Evolutionary conservation across 352 stramenopile species (phyloP), one percentile per base, ranked within the genome.

Genomic region (Phytophthora ohioensis): DNA sequence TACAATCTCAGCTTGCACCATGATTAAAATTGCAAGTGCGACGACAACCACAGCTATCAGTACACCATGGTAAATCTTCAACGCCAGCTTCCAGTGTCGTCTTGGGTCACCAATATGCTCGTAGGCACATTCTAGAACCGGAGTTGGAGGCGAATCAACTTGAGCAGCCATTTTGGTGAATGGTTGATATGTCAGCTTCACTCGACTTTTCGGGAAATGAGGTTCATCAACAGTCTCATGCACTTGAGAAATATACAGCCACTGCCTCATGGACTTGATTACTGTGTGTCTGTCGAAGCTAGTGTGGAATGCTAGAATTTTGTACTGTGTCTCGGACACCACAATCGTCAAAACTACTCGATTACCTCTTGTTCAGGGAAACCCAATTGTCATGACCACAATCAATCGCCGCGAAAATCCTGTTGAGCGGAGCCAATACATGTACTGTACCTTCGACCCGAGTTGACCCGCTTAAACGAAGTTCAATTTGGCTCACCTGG

Each of bases 91-190:
- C 56, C 31, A 54, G 32, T 32, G 32, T 30, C 10, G 32, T 36
- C 43, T 36, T 6, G n/a, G 2, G 7, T 48, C 42, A 4, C 6
- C 42, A 2, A 35, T 53, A 31, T 12, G 45, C 6, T 63, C 34
- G 31, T 62, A 53, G 47, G 31, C 31, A 41, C 56, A 36, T 48
- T 59, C 53, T 36, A 59, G 21, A 21, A 59, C 53, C 2, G 53
- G 53, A 7, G 30, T 39, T 21, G 27, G 30, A 13, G 53, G 34
- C 2, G 35, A 48, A 30, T 59, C 36, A 35, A 46, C 51, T 34
- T 46, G 34, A 57, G n/a, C 10, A 21, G 8, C n/a, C 35, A 48
- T 59, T 59, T 59, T 39, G 47, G 47, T 39, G 47, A 39, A 3
- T 36, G 9, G 21, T 52, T 52, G 45, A 35, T 35, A n/a, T 45